Conservation (phyloP, 495 filamentous ascomycete species). For the Cryomyces antarcticus region DNA sequence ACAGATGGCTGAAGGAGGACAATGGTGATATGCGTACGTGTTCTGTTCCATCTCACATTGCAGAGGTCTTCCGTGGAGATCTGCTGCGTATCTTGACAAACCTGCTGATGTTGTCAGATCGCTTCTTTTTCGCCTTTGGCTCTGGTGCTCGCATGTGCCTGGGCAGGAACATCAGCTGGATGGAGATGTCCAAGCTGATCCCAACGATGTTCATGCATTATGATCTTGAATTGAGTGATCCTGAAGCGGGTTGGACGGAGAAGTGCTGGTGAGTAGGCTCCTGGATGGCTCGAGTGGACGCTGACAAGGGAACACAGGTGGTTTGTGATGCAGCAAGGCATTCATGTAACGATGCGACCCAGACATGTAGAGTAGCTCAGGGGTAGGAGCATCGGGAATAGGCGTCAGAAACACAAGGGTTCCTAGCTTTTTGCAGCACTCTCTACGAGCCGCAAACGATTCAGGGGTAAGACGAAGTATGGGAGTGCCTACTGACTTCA, state of each 20-base stretch:
- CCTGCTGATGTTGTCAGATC: slow-evolving; percentile 2
- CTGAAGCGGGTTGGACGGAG: slow-evolving; percentile 8
- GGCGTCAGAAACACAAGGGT: background rate
- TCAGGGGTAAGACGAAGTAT: background rate
- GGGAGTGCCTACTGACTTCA: background rate
- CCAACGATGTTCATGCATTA: slow-evolving; percentile 13
- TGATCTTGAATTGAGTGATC: slow-evolving; percentile 10
- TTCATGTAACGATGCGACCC: slow-evolving; percentile 4
- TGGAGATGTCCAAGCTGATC: slow-evolving; percentile 16
- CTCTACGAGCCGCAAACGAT: background rate
- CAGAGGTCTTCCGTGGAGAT: no score
- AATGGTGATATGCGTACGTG: slow-evolving; percentile 8
- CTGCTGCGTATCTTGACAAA: background rate
- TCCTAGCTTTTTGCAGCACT: background rate
- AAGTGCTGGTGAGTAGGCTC: slow-evolving; percentile 3
- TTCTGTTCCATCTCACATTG: background rate
- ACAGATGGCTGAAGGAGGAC: slow-evolving; percentile 8
- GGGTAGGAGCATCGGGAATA: background rate
- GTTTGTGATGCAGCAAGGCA: slow-evolving; percentile 10
- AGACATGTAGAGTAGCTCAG: background rate
- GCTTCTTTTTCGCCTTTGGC: slow-evolving; percentile 18
- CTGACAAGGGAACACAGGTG: slow-evolving; percentile 4
- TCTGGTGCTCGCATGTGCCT: slow-evolving; percentile 14
- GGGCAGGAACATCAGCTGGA: slow-evolving; percentile 16
- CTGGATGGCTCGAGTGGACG: background rate